Conservation (phyloP, 2,329 filamentous ascomycete species). For the Hypoxylon sp. region DNA sequence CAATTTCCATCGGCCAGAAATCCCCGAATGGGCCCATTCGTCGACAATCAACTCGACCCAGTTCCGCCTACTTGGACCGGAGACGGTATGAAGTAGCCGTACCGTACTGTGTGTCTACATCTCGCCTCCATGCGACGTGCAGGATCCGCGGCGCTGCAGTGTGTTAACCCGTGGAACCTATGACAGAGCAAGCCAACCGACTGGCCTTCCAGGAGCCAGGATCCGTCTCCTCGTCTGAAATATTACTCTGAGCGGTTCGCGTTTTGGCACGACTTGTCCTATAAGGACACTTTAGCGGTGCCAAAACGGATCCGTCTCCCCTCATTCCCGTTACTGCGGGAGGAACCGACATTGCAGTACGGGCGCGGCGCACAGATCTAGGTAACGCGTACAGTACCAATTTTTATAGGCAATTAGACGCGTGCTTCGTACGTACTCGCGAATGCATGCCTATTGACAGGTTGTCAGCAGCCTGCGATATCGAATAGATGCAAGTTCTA, state of each 20-base stretch:
- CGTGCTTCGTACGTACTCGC: neutral
- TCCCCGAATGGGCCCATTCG: slow-evolving; percentile 37
- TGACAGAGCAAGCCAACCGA: slow-evolving; percentile 33
- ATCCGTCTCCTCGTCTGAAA: slow-evolving; percentile 36
- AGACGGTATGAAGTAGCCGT: slow-evolving; percentile 24
- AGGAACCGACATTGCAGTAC: slow-evolving; percentile 35
- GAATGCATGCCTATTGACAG: neutral
- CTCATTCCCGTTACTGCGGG: slow-evolving; percentile 32
- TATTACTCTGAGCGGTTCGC: slow-evolving; percentile 21
- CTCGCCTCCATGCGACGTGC: slow-evolving; percentile 14
- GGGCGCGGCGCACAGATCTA: slow-evolving; percentile 13
- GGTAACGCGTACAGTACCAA: slow-evolving; percentile 3
- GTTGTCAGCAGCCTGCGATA: neutral
- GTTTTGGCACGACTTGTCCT: slow-evolving; percentile 25
- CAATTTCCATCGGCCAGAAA: slow-evolving; percentile 38
- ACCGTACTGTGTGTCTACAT: slow-evolving; percentile 27
- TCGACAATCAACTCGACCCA: slow-evolving; percentile 20
- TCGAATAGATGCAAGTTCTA: slow-evolving; percentile 4
- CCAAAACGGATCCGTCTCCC: slow-evolving; percentile 20
- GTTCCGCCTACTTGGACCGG: slow-evolving; percentile 41
- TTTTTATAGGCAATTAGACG: neutral
- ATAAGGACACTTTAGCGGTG: slow-evolving; percentile 6
- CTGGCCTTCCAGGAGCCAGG: slow-evolving; percentile 34
- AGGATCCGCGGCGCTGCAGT: slow-evolving; percentile 26
- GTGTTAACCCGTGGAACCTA: slow-evolving; percentile 35